A percentile compares a stretch with the other conserved stretches of the same genome.
phyloP scores from a whole-genome alignment of 495 filamentous ascomycete genomes.

The Wilcoxina mikolae region DNA sequence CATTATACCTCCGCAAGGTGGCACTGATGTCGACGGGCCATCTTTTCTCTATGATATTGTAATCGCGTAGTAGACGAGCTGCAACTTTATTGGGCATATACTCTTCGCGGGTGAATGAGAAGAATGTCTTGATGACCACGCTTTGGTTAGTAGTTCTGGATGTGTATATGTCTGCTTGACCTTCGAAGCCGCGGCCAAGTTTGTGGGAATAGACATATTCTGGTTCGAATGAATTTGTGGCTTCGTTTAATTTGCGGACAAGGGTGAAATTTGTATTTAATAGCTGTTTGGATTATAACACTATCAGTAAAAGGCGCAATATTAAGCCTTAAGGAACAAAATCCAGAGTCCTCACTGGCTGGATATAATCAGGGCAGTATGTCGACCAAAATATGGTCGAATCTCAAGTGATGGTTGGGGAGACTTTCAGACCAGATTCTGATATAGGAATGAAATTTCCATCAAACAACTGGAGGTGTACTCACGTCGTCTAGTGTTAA shows the following conservation, averaged over 20 bases:
- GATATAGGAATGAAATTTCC: neutral
- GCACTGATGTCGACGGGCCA: constrained; percentile 4
- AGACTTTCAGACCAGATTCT: neutral
- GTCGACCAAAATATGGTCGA: neutral
- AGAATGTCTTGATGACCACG: constrained; percentile 5
- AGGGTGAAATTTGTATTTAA: neutral
- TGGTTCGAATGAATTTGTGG: neutral
- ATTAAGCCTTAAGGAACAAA: neutral
- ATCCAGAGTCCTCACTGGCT: neutral
- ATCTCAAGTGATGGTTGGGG: neutral
- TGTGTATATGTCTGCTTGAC: neutral
- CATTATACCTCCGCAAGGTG: neutral
- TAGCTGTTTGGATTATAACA: neutral
- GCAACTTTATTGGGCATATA: neutral
- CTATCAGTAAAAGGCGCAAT: neutral
- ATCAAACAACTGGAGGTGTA: neutral
- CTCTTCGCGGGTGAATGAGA: neutral
- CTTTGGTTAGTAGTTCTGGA: neutral
- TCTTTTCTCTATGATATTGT: neutral
- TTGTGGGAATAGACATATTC: neutral
- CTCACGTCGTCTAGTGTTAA: constrained; percentile 1
- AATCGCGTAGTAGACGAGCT: neutral
- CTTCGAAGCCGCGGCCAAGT: constrained; percentile 7
- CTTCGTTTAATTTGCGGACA: neutral
- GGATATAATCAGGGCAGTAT: neutral